Evolutionary conservation across 352 stramenopile genomes (phyloP).

Genomic region (Globisporangium ultimum): DNA sequence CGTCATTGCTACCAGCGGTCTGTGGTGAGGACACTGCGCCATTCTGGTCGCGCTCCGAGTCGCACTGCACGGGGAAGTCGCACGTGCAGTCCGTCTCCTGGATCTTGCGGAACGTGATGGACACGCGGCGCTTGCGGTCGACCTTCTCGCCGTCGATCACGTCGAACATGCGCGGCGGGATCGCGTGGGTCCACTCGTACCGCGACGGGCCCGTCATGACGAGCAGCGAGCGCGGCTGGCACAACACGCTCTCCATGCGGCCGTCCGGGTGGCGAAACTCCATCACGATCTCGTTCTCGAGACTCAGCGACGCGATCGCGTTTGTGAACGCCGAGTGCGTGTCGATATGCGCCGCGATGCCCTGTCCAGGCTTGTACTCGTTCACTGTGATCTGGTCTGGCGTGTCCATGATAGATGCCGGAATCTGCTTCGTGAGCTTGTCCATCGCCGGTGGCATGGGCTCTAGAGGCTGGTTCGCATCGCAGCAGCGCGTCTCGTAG

Average conservation of each 20-base stretch:
- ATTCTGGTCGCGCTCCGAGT: constrained; percentile 13
- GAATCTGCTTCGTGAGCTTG: constrained; percentile 51
- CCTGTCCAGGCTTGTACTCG: constrained; percentile 87
- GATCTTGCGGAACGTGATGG: constrained; percentile 88
- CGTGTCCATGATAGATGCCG: constrained; percentile 49
- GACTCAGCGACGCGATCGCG: constrained; percentile 77
- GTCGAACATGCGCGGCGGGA: constrained; percentile 80
- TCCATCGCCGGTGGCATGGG: constrained; percentile 40
- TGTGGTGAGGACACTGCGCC: not conserved
- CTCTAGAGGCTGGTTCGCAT: constrained; percentile 43
- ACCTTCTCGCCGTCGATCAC: constrained; percentile 76
- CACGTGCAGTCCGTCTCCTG: constrained; percentile 65
- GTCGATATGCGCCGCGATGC: constrained; percentile 86
- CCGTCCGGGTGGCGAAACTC: constrained; percentile 73
- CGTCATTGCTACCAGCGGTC: not conserved
- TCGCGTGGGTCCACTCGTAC: constrained; percentile 89
- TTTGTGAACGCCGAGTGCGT: constrained; percentile 86
- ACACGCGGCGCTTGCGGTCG: constrained; percentile 62
- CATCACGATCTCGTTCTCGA: constrained; percentile 82
- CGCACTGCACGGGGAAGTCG: constrained; percentile 66
- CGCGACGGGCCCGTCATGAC: constrained; percentile 82
- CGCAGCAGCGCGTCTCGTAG: constrained; percentile 76
- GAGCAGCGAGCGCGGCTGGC: constrained; percentile 70
- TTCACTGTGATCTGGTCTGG: constrained; percentile 87
- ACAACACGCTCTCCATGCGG: constrained; percentile 53